Conservation (phyloP, 2,329 filamentous ascomycete species). For the Trichoderma pleuroti region DNA sequence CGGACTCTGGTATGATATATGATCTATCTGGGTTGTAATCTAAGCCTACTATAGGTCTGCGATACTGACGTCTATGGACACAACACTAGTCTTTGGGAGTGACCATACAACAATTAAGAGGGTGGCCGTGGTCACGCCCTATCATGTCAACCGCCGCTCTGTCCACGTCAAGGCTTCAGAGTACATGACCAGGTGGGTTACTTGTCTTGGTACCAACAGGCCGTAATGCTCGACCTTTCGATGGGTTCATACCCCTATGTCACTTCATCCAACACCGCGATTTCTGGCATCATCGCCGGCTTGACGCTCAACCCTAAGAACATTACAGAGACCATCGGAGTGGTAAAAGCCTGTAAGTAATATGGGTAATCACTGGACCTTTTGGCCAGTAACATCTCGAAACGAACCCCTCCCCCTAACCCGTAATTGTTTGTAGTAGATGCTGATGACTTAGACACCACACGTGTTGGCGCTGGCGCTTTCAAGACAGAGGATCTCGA, state of each 20-base stretch:
- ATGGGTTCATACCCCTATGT: conserved; percentile 33
- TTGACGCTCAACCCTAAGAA: background rate
- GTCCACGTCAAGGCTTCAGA: background rate
- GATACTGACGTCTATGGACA: too few species aligned
- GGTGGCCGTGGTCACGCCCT: too few species aligned
- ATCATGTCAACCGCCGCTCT: too few species aligned
- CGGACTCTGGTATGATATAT: too few species aligned
- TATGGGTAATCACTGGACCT: background rate
- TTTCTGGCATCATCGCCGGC: background rate
- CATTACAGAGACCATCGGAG: background rate
- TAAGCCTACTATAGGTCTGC: too few species aligned
- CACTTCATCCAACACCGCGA: background rate
- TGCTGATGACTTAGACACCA: background rate
- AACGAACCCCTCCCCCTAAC: background rate
- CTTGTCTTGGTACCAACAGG: background rate
- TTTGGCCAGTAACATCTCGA: background rate
- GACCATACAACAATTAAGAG: too few species aligned
- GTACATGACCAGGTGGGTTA: background rate
- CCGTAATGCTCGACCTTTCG: conserved; percentile 42
- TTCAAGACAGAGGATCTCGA: background rate
- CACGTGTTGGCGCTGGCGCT: background rate
- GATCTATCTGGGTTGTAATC: too few species aligned
- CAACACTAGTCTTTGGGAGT: too few species aligned
- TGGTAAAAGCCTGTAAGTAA: background rate
- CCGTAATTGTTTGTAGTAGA: background rate